Base-by-base conservation (phyloP, 768 basidiomycete genomes). In the Lentinula edodes region DNA sequence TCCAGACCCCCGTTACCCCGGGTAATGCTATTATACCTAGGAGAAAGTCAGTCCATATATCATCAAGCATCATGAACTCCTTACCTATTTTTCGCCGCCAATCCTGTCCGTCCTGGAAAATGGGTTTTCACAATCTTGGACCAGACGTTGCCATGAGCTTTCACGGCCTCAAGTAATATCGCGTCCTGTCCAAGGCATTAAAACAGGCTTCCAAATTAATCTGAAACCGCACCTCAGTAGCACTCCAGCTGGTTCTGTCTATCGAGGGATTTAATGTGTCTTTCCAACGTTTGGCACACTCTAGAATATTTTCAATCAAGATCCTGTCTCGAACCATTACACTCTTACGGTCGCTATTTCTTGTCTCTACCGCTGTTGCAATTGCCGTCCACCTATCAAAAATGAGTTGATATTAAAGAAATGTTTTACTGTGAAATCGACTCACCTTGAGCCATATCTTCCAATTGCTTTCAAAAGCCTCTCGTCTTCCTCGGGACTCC, bases 401-500 rank as follows among this genome's bases (percentile, higher is more conserved):
- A 42, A 13, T 2, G 2, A 9, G 41, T 66, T 62, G 59, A 28
- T 20, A 9, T n/a, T 1, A n/a, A 50, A 18, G 42, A 32, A 42
- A 20, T 15, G 16, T 6, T 9, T 12, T 7, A 32, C 39, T 13
- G 1, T 2, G 13, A 34, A 20, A 42, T 23, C 15, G 18, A 55
- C 75, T 61, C 66, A 83, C 82, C 80, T 78, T 61, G 83, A 83
- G 4, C 84, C 84, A 66, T 81, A 82, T 63, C 76, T 74, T 35
- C 83, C 80, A 35, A 85, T 83, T 23, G 82, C 84, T 63, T 79
- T 78, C 56, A 83, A 76, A 9, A 85, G 73, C 41, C 80, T 77
- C 69, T 83, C 81, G 62, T 85, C 84, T 68, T 85, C 84, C 56
- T 85, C 83, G 6, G 82, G 79, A 5, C 82, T 77, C 84, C 84